A percentile compares a stretch with the other conserved stretches of the same genome.
phyloP scores from a whole-genome alignment of 2,329 filamentous ascomycete genomes.

The Cladophialophora exuberans region DNA sequence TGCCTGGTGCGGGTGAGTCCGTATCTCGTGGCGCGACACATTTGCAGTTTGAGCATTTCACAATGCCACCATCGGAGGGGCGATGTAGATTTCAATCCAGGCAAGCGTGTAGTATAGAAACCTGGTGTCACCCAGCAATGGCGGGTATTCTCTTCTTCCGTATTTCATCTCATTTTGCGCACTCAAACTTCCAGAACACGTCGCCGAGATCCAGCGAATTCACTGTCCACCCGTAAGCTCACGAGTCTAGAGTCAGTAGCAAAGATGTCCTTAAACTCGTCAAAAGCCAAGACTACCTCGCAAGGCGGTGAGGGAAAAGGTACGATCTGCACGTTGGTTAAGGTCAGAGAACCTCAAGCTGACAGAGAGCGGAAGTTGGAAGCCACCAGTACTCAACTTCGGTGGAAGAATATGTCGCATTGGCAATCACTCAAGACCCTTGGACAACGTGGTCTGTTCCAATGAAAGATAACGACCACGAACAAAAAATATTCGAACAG shows the following conservation, averaged over 20 bases:
- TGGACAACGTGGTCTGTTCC: background rate
- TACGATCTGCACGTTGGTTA: background rate
- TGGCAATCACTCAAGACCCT: background rate
- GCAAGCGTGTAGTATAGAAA: too few relatives aligned
- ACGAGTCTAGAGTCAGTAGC: background rate
- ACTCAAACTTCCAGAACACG: background rate
- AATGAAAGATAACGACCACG: background rate
- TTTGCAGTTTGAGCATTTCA: too few relatives aligned
- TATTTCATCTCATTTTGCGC: too few relatives aligned
- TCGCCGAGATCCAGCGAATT: background rate
- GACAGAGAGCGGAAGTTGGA: background rate
- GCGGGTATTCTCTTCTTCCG: too few relatives aligned
- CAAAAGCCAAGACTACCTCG: background rate
- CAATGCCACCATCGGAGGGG: too few relatives aligned
- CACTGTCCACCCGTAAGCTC: background rate
- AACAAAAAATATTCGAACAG: background rate
- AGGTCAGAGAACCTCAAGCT: background rate
- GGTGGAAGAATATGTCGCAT: background rate
- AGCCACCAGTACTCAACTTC: background rate
- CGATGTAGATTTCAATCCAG: too few relatives aligned
- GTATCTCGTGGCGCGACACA: too few relatives aligned
- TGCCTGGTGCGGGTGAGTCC: too few relatives aligned
- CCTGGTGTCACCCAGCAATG: too few relatives aligned
- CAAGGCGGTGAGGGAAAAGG: background rate
- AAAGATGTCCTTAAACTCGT: background rate